These are phyloP conservation scores for Scorias spongiosa DNA, from an alignment of 2,329 filamentous ascomycete genomes.

Conservation along the genomic window DNA sequence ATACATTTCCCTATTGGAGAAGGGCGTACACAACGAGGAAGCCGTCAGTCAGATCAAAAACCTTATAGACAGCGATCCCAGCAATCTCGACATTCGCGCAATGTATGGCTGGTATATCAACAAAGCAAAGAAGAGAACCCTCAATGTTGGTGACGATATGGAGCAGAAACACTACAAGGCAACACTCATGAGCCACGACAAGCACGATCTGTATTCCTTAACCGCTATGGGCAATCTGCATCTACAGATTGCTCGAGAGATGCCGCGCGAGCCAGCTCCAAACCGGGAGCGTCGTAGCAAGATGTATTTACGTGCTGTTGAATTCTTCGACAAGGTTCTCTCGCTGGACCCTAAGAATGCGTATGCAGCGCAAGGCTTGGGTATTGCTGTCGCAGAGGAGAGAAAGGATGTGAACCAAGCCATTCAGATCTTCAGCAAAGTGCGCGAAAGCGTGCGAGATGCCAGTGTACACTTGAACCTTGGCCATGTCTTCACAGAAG, in stretches of 20 bases:
- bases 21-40: conserved; percentile 45
- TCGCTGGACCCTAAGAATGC: conserved; percentile 92
- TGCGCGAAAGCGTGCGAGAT: conserved; percentile 81
- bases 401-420: conserved; percentile 76
- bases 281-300: conserved; percentile 84
- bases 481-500: conserved; percentile 80
- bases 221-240: conserved; percentile 97
- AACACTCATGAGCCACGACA: conserved; percentile 84
- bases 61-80: conserved; percentile 68
- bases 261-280: conserved; percentile 76
- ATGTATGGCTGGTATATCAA: conserved; percentile 93
- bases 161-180: conserved; percentile 95
- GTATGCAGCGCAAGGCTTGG: conserved; percentile 89
- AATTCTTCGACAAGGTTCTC: conserved; percentile 96
- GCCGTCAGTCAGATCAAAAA: conserved; percentile 74
- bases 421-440: conserved; percentile 74
- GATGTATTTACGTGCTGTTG: conserved; percentile 79
- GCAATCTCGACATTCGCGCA: conserved; percentile 80
- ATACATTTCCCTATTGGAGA: conserved; percentile 49
- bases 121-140: conserved; percentile 67
- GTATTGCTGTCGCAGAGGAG: conserved; percentile 86
- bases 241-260: conserved; percentile 75
- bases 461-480: conserved; percentile 82
- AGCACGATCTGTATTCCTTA: conserved; percentile 92
- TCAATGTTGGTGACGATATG: conserved; percentile 72